A percentile compares a stretch with the other conserved stretches of the same genome.
phyloP scores from a whole-genome alignment of 495 filamentous ascomycete genomes.

The Talaromyces adpressus region DNA sequence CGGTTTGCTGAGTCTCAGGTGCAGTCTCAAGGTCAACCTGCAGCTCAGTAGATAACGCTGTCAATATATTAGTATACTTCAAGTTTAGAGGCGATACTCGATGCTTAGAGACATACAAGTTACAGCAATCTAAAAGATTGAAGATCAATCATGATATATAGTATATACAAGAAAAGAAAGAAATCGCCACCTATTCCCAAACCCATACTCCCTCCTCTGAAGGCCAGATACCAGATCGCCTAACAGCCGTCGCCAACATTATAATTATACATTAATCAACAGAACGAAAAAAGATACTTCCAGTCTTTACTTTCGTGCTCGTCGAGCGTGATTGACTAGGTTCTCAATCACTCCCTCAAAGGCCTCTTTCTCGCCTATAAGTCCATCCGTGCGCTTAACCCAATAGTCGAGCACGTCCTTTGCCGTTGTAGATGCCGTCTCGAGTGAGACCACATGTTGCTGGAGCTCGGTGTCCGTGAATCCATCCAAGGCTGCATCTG shows the following conservation, averaged over 20 bases:
- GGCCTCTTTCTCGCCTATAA: conserved; percentile 83
- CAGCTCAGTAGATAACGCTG: not conserved
- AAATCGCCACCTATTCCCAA: not conserved
- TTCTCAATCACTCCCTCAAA: conserved; percentile 99
- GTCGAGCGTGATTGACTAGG: conserved; percentile 87
- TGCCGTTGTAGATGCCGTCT: conserved; percentile 59
- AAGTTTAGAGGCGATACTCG: too few species aligned
- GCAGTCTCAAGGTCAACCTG: not conserved
- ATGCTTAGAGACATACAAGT: too few species aligned
- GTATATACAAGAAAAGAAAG: conserved; percentile 1
- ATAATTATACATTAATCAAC: conserved; percentile 1
- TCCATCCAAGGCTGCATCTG: conserved; percentile 68
- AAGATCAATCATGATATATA: not conserved
- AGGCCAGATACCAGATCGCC: not conserved
- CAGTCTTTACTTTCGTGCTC: conserved; percentile 58
- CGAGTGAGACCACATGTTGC: conserved; percentile 63
- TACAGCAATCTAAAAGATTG: too few species aligned
- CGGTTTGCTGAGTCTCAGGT: not conserved
- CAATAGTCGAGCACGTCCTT: conserved; percentile 81
- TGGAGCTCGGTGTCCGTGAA: conserved; percentile 71
- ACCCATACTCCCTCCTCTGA: not conserved
- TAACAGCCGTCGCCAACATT: not conserved
- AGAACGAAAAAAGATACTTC: not conserved
- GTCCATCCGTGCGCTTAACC: conserved; percentile 75
- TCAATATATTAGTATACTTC: too few species aligned